These are phyloP conservation scores for Moesziomyces sp. DNA, from an alignment of 1,284 basidiomycete species.

Conservation along the genomic window DNA sequence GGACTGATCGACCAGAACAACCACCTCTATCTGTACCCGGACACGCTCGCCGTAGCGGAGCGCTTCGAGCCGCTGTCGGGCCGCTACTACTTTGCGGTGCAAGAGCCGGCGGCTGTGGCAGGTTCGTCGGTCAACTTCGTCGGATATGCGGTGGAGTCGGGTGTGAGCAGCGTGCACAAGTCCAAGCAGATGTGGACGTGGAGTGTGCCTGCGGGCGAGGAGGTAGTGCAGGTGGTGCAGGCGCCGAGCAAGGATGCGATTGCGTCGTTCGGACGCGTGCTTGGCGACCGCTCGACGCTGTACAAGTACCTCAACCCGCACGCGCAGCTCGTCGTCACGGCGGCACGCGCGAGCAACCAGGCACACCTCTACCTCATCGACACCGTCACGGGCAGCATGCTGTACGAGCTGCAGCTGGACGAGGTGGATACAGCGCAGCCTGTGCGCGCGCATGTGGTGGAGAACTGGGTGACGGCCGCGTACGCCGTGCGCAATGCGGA, in stretches of 20 bases:
- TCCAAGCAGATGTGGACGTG: conserved; percentile 52
- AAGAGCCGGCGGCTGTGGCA: conserved; percentile 5
- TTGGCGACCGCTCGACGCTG: conserved; percentile 85
- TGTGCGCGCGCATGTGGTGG: conserved; percentile 77
- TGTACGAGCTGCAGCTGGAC: conserved; percentile 70
- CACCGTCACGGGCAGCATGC: conserved; percentile 78
- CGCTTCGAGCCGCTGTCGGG: conserved; percentile 40
- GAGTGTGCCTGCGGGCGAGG: conserved; percentile 43
- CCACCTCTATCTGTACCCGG: conserved; percentile 65
- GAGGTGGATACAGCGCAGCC: conserved; percentile 67
- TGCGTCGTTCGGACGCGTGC: conserved; percentile 75
- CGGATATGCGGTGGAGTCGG: conserved; percentile 41
- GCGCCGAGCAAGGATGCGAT: conserved; percentile 22
- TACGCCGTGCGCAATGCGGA: conserved; percentile 74
- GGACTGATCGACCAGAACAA: conserved; percentile 73
- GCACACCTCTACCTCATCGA: conserved; percentile 79
- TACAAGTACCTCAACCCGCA: conserved; percentile 96
- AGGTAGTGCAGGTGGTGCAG: conserved; percentile 41
- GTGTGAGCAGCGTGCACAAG: conserved; percentile 32
- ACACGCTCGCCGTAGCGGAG: conserved; percentile 40
- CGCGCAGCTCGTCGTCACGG: conserved; percentile 74
- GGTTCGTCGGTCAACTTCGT: conserved; percentile 21
- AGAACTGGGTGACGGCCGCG: conserved; percentile 93
- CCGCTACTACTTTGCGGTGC: conserved; percentile 40
- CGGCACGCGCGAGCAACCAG: conserved; percentile 68